Base-by-base conservation (phyloP, 306 rosid genomes). In the Quercus robur region DNA sequence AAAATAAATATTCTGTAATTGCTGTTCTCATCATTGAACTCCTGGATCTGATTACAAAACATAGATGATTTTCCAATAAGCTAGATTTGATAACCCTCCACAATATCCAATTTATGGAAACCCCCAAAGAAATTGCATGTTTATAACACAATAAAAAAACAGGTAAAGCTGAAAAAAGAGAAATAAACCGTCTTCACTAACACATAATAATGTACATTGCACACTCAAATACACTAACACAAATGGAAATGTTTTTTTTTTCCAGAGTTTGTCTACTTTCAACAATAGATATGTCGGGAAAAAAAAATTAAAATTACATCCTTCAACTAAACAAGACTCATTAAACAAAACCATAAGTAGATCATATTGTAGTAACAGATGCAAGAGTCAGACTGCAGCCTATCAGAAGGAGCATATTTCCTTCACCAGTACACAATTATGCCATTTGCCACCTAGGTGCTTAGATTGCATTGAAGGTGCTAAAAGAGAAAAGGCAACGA, bases 11-110 rank as follows among this genome's bases (percentile, higher is more conserved):
- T 75, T 86, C 90, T 87, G 84, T 11, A 83, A 33, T 83, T 62
- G 91, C 97, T 93, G 78, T 85, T 78, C 70, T 11, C 59, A 79
- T 93, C 94, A 56, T 91, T 93, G 93, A 96, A 96, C 2, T 86
- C 91, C 62, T 83, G 51, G 71, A 96, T 91, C 99, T 96, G 92
- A 74, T 81, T 77, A 74, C 28, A 68, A 23, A 23, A 72, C 4
- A 76, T n/a, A 70, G 75, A 75, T 28, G 5, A 69, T 46, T 59
- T 44, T 76, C 46, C 69, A 75, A 54, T 17, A 73, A 81, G 67
- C 71, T 56, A 44, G 35, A 54, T 73, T 46, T 73, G 46, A 35
- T 80, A 52, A 35, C 44, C 21, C 58, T 23, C 51, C 58, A 58
- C 49, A 49, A 31, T 3, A 3, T 51, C 26, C 61, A 21, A 31